Evolutionary conservation across 2,329 filamentous ascomycete species (phyloP).

Genomic region (Akanthomyces uredinophilus): DNA sequence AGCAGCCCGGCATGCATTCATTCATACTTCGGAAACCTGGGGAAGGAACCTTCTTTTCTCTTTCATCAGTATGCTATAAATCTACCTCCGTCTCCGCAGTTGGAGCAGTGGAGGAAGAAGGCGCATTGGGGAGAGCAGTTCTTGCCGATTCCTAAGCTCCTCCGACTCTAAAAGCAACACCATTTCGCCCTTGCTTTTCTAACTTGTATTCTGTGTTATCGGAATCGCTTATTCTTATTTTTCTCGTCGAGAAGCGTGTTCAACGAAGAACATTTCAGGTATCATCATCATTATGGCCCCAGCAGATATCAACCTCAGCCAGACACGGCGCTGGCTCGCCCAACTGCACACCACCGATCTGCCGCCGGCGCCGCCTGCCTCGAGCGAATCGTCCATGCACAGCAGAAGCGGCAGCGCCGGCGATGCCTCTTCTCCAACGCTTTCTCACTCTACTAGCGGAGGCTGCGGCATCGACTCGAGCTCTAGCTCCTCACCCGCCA

Average conservation of each 20-base stretch:
- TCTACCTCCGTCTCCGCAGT: neutral
- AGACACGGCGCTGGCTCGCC: slow-evolving; percentile 7
- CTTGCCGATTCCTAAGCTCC: neutral
- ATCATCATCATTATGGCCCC: slow-evolving; percentile 5
- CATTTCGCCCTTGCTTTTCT: neutral
- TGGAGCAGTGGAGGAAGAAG: neutral
- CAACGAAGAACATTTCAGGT: too few relatives aligned
- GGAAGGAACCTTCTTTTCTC: neutral
- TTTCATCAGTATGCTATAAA: neutral
- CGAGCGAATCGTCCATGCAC: neutral
- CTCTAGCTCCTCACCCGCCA: neutral
- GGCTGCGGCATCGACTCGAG: neutral
- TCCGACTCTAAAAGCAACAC: neutral
- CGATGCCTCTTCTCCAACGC: neutral
- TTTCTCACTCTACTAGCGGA: neutral
- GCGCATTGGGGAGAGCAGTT: neutral
- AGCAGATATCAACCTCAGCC: neutral
- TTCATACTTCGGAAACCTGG: neutral
- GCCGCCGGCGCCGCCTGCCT: neutral
- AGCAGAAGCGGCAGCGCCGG: neutral
- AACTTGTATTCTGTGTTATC: too few relatives aligned
- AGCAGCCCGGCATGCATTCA: neutral
- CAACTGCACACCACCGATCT: slow-evolving; percentile 10
- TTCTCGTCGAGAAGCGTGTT: neutral
- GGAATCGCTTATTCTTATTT: neutral